Base-by-base conservation (phyloP, 2,329 filamentous ascomycete genomes). In the Pseudovirgaria hyperparasitica region DNA sequence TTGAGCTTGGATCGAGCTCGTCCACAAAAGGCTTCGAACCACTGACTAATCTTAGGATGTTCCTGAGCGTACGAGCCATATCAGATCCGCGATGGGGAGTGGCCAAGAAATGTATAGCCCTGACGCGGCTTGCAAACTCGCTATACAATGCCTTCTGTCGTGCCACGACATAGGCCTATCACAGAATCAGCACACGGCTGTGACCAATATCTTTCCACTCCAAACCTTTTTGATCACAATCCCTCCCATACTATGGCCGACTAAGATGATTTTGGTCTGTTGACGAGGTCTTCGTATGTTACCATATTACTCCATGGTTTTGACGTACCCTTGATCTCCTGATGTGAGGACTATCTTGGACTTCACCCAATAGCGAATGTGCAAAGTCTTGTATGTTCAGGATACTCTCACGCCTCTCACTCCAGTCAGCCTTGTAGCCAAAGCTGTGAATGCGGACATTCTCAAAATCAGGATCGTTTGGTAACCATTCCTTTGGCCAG, bases 211-310 rank as follows among this genome's bases (percentile, higher is more conserved):
- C n/a, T n/a, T n/a, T n/a, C n/a, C n/a, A n/a, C n/a, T n/a, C n/a
- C n/a, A n/a, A n/a, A n/a, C n/a, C 30, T 46, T 46, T 27, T 58
- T 58, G 16, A 48, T 39, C 1, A 57, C 46, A 1, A 57, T 35
- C 0, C 53, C 54, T 4, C 55, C 55, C 51, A 59, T 55, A 27
- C 50, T 55, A 24, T 59, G 55, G 3, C 37, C 52, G 11, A 57
- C 37, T 9, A 58, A 42, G 15, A 36, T 16, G 7, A 58, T 40
- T 4, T 55, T 35, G 1, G 35, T 13, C 42, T 46, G 15, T n/a
- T n/a, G n/a, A n/a, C n/a, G n/a, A 19, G 22, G 11, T 1, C 2
- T 16, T 33, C 15, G 12, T 7, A 12, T 25, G 13, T 9, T 5
- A n/a, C 2, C 26, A 4, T 16, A 16, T 23, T 6, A 13, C 12